Base-by-base conservation (phyloP, 2,329 filamentous ascomycete species). In the Ophiostoma triangulosporum region DNA sequence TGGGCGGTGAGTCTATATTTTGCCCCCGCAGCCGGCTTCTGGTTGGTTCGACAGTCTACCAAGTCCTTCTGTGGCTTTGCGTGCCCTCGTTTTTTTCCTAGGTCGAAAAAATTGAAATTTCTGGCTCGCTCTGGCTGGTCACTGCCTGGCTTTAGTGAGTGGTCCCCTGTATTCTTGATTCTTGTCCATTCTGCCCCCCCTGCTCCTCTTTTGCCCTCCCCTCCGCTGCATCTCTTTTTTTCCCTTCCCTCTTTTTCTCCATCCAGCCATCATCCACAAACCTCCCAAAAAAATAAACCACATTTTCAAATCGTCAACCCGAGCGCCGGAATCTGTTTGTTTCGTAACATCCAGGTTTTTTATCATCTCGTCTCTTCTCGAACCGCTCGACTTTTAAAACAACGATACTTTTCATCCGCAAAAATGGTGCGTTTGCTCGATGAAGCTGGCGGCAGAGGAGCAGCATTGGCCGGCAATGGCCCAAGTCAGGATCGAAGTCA, bases 341-440 rank as follows among this genome's bases (percentile, higher is more conserved):
- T 32, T 20, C 6, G 14, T n/a, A 35, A 54, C 53, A 54, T 52
- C 43, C 72, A 75, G 73, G 76, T 54, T 56, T 54, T 56, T 74
- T 51, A 70, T 70, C 70, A 50, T 72, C 71, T 64, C 66, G 70
- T 64, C 66, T 29, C 46, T 49, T 36, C 29, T 40, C 32, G 40
- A 43, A 43, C 65, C 63, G 66, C 71, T 75, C 74, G 71, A 73
- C 63, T 69, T 65, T 57, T 54, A 54, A 64, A 64, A 64, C 40
- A 61, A 64, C 60, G 67, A 64, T 69, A 57, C 59, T 52, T 61
- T 61, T 57, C 74, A 74, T 76, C 70, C 77, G 74, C 74, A 80
- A 84, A 82, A 70, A 84, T 84, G 81, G 81, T 84, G 78, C 58
- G 58, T 56, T 51, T 12, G 22, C 26, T 29, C 26, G 40, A 31